Evolutionary conservation across 495 filamentous ascomycete genomes (phyloP), one percentile per base, ranked within the genome.

Genomic region (Xylaria castorea): DNA sequence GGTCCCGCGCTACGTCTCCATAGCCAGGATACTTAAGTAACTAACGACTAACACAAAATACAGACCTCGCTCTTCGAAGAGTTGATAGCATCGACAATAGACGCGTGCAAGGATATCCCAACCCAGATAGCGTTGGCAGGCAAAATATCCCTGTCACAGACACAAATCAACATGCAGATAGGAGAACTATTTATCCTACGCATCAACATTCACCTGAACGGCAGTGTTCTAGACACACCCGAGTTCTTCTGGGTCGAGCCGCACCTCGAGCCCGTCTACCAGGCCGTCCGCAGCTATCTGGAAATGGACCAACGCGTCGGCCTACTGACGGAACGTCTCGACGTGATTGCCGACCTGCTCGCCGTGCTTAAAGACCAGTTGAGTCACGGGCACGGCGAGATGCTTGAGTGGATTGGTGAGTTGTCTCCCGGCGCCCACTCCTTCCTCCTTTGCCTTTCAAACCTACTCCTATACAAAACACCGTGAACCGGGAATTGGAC

Each of bases 181-280:
- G 96, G 96, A 79, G 93, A 99, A 81, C 89, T 99, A 16, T 99
- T 99, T 81, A 98, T 99, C 76, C 82, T 99, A 14, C 88, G 95
- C 36, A 98, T 99, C 84, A 97, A 95, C 78, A 97, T 99, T 77
- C 97, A 99, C 83, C 87, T 99, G 16, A 97, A 99, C 81, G 97
- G 97, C 48, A 94, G 91, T 34, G 94, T 99, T 14, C 91, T 99
- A n/a, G 96, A 99, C 75, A 95, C 94, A 11, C 96, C 96, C 1
- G 96, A 99, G 80, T 87, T 99, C 27, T 98, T 99, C 89, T 99
- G 96, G 96, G 93, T 94, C 51, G 96, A 99, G 81, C 96, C 96
- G 18, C 94, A 97, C 79, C 86, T 99, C 22, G 96, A 98, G 75
- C 96, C 96, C 42, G 89, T 98, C 25, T 99, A 99, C 78, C 92